Conservation (phyloP, 2,329 filamentous ascomycete species). For the Zalaria obscura region DNA sequence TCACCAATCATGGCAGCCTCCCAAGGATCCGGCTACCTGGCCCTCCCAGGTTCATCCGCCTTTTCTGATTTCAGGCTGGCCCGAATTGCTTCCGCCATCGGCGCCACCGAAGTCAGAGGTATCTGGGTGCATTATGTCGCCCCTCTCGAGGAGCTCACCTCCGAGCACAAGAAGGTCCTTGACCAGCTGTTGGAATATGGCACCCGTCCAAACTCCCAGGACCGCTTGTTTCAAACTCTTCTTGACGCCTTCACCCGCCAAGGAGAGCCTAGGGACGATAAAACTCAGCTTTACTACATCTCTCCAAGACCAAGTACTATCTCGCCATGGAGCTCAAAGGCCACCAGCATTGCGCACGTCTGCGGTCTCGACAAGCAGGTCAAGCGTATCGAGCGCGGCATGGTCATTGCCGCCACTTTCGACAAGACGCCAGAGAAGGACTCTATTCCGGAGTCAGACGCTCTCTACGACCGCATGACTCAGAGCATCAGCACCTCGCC, state of each 20-base stretch:
- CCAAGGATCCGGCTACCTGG: conserved; percentile 19
- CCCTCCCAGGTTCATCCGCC: conserved; percentile 39
- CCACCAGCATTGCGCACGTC: conserved; percentile 83
- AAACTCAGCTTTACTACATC: conserved; percentile 52
- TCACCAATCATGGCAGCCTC: conserved; percentile 6
- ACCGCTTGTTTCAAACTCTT: conserved; percentile 28
- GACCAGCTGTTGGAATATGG: conserved; percentile 49
- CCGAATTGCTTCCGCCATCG: conserved; percentile 29
- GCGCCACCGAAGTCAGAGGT: conserved; percentile 32
- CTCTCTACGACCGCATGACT: conserved; percentile 90
- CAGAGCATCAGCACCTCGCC: conserved; percentile 56
- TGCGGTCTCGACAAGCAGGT: conserved; percentile 64
- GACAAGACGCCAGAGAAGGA: conserved; percentile 34
- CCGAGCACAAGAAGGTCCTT: conserved; percentile 35
- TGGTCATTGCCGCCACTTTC: conserved; percentile 56
- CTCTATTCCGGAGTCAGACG: conserved; percentile 48
- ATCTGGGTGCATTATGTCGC: conserved; percentile 38
- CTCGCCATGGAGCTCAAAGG: conserved; percentile 95
- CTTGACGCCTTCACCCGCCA: conserved; percentile 34
- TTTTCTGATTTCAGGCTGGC: conserved; percentile 37
- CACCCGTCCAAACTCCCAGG: conserved; percentile 31
- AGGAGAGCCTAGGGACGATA: conserved; percentile 33
- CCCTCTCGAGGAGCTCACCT: conserved; percentile 24
- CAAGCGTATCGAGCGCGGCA: conserved; percentile 73
- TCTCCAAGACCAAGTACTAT: conserved; percentile 67